Conservation (phyloP, 352 stramenopile species). For the Thraustochytrium striatum region DNA sequence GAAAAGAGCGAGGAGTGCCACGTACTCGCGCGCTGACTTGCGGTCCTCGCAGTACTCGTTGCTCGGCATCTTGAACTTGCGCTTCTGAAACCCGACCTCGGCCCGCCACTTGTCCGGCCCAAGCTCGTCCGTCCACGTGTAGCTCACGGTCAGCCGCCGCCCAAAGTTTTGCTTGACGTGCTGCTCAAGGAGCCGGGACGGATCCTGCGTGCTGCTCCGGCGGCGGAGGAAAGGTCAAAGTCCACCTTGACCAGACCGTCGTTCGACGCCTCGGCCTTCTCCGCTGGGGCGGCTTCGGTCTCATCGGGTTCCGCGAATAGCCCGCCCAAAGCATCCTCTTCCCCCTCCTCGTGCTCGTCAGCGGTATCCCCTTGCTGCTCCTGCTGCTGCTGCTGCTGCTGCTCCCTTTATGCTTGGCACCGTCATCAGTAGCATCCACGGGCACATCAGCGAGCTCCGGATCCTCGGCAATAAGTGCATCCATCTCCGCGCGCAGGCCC, state of each 20-base stretch:
- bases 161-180: not conserved
- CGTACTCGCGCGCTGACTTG: conserved; percentile 4
- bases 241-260: conserved; percentile 32
- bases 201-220: not conserved
- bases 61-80: not conserved
- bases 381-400: not conserved
- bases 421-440: not conserved
- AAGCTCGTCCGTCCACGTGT: not conserved
- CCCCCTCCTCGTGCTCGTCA: not conserved
- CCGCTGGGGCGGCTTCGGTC: not conserved
- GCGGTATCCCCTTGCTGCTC: not conserved
- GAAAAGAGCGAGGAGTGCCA: conserved; percentile 1
- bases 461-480: not conserved
- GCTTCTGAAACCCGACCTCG: not conserved
- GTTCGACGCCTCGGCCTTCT: not conserved
- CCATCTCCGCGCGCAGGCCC: not conserved
- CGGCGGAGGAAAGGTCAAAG: not conserved
- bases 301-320: conserved; percentile 12
- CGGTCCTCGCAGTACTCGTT: conserved; percentile 8
- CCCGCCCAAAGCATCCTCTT: not conserved
- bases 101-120: not conserved
- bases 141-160: not conserved
- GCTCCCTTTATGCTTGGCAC: not conserved
- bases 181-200: conserved; percentile 20
- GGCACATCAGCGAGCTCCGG: not conserved